Conservation (phyloP, 2,329 filamentous ascomycete species). For the Harringtonia lauricola region DNA sequence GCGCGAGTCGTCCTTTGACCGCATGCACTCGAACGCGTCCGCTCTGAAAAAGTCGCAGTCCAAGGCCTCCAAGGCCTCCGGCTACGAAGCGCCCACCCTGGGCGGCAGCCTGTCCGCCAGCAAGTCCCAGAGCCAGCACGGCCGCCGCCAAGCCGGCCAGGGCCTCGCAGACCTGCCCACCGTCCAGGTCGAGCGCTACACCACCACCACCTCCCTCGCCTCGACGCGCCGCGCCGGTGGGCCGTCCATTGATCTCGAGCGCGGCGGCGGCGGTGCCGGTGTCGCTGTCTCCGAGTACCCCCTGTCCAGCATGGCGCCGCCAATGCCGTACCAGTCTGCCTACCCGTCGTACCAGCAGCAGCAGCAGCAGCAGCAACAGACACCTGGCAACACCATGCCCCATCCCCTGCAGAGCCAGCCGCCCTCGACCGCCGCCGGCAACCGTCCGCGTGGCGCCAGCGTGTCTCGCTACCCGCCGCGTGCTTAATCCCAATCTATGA, state of each 20-base stretch:
- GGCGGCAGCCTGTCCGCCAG: too few relatives aligned
- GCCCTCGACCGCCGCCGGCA: not conserved
- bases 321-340: not conserved
- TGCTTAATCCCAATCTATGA: not conserved
- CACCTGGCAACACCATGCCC: not conserved
- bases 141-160: constrained; percentile 38
- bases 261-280: not conserved
- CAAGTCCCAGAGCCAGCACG: constrained; percentile 34
- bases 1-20: constrained; percentile 20
- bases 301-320: not conserved
- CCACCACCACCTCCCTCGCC: constrained; percentile 6
- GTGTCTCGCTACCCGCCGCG: not conserved
- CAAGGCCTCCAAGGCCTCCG: not conserved
- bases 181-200: constrained; percentile 15
- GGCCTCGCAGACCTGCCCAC: constrained; percentile 19
- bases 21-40: too few relatives aligned
- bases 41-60: not conserved
- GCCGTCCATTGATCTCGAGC: constrained; percentile 30
- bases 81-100: not conserved
- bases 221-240: constrained; percentile 19
- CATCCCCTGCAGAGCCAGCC: constrained; percentile 9
- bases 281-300: not conserved
- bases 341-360: not conserved
- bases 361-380: constrained; percentile 3
- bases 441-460: constrained; percentile 1